A percentile compares a stretch with the other conserved stretches of the same genome.
Conservation (phyloP, 768 basidiomycete species). For the Crepidotus variabilis region DNA sequence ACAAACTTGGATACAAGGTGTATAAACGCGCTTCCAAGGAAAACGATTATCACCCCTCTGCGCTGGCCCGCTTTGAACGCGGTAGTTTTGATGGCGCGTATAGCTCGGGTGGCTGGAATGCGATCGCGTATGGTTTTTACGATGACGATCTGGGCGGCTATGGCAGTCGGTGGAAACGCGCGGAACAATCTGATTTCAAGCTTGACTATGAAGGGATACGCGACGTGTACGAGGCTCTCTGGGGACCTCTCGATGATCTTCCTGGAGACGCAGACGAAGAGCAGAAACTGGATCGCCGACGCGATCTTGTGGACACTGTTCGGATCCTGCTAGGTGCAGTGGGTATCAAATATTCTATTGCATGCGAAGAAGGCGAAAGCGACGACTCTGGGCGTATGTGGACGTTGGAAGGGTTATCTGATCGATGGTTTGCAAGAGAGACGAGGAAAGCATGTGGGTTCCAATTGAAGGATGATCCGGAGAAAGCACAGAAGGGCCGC, state of each 20-base stretch:
- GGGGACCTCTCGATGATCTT: conserved; percentile 1
- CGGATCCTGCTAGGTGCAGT: conserved; percentile 3
- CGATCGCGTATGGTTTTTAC: background rate
- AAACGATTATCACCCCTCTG: conserved; percentile 2
- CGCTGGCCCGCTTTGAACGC: conserved; percentile 1
- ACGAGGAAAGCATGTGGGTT: conserved; percentile 9
- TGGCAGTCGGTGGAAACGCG: background rate
- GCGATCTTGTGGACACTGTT: conserved; percentile 1
- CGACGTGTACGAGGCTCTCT: conserved; percentile 6
- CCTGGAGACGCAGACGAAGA: background rate
- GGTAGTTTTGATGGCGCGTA: conserved; percentile 1
- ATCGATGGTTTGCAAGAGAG: conserved; percentile 6
- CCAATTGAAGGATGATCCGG: conserved; percentile 3
- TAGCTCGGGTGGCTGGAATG: background rate
- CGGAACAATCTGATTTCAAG: background rate
- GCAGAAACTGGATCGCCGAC: background rate
- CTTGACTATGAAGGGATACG: conserved; percentile 1
- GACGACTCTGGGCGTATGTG: background rate
- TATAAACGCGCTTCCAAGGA: conserved; percentile 1
- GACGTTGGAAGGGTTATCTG: conserved; percentile 1
- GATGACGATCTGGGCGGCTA: background rate
- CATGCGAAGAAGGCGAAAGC: conserved; percentile 1
- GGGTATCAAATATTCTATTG: conserved; percentile 3
- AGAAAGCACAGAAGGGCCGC: background rate
- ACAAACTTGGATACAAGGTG: conserved; percentile 10